Evolutionary conservation across 1,139 yeast species (phyloP).

Genomic region (Chernovozyma aurita): DNA sequence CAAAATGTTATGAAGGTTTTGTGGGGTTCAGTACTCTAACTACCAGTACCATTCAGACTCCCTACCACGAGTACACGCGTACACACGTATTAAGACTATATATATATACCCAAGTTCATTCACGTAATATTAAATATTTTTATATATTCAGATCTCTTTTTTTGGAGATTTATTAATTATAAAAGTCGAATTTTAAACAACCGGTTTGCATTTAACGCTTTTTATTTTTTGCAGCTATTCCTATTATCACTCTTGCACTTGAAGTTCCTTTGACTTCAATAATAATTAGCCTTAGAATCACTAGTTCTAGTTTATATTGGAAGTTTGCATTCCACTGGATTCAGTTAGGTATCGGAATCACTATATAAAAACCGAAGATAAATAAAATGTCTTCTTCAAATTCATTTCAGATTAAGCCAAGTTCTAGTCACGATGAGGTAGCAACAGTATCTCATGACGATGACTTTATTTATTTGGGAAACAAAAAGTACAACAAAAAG

Average conservation of each 20-base stretch:
- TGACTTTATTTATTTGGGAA: constrained; percentile 4
- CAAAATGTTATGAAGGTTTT: too few relatives aligned
- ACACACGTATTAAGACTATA: too few relatives aligned
- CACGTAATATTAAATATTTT: too few relatives aligned
- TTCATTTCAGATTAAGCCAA: neutral
- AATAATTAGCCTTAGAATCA: neutral
- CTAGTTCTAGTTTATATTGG: constrained; percentile 1
- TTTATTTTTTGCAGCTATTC: constrained; percentile 3
- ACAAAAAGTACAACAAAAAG: constrained; percentile 4
- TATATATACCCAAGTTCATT: too few relatives aligned
- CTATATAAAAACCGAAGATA: neutral
- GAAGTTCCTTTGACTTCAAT: constrained; percentile 4
- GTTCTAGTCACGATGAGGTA: neutral
- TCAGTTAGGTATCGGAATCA: constrained; percentile 1
- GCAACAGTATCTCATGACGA: constrained; percentile 4
- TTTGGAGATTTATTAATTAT: too few relatives aligned
- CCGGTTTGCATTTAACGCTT: too few relatives aligned
- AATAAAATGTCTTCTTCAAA: constrained; percentile 4
- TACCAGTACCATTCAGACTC: too few relatives aligned
- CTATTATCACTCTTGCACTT: neutral
- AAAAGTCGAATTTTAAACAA: too few relatives aligned
- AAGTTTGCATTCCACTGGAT: neutral
- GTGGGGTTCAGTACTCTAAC: too few relatives aligned
- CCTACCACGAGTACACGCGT: too few relatives aligned
- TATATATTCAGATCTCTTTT: too few relatives aligned